phyloP scores from a whole-genome alignment of 2,329 filamentous ascomycete genomes.

The Ramichloridium luteum region DNA sequence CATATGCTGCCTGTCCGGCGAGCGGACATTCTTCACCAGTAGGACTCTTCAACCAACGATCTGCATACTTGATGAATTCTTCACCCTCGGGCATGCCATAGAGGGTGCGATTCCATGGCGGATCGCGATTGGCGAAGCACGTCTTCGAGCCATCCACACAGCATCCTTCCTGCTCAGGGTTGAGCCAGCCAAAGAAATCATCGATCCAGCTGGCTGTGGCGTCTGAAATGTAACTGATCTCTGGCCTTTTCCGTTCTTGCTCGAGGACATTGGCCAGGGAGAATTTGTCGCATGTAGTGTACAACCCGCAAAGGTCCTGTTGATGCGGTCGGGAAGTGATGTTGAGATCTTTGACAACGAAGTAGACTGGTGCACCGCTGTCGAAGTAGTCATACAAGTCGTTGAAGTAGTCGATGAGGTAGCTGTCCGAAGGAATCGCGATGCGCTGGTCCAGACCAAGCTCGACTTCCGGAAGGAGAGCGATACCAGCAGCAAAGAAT shows the following conservation, averaged over 20 bases:
- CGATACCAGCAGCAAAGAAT: slow-evolving; percentile 72
- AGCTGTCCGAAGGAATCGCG: slow-evolving; percentile 85
- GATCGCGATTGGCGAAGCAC: slow-evolving; percentile 68
- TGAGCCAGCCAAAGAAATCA: slow-evolving; percentile 94
- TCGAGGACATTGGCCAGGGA: slow-evolving; percentile 86
- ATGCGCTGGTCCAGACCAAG: slow-evolving; percentile 90
- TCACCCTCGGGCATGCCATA: slow-evolving; percentile 81
- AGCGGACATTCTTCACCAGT: slow-evolving; percentile 77
- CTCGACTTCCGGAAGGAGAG: slow-evolving; percentile 70
- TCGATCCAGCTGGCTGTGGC: slow-evolving; percentile 93
- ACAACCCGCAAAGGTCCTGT: slow-evolving; percentile 78
- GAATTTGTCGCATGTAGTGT: slow-evolving; percentile 72
- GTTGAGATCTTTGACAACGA: slow-evolving; percentile 75
- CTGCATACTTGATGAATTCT: slow-evolving; percentile 80
- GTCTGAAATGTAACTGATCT: slow-evolving; percentile 77
- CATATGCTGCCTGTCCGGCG: slow-evolving; percentile 78
- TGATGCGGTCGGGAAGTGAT: slow-evolving; percentile 64
- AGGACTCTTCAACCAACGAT: slow-evolving; percentile 69
- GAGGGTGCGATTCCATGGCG: slow-evolving; percentile 80
- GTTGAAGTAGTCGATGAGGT: slow-evolving; percentile 92
- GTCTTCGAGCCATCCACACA: slow-evolving; percentile 51
- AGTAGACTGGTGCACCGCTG: slow-evolving; percentile 87
- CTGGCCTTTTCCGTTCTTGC: slow-evolving; percentile 79
- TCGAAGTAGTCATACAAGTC: slow-evolving; percentile 90
- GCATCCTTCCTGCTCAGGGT: slow-evolving; percentile 63